Conservation (phyloP, 1,284 basidiomycete genomes). For the Moesziomyces antarcticus region DNA sequence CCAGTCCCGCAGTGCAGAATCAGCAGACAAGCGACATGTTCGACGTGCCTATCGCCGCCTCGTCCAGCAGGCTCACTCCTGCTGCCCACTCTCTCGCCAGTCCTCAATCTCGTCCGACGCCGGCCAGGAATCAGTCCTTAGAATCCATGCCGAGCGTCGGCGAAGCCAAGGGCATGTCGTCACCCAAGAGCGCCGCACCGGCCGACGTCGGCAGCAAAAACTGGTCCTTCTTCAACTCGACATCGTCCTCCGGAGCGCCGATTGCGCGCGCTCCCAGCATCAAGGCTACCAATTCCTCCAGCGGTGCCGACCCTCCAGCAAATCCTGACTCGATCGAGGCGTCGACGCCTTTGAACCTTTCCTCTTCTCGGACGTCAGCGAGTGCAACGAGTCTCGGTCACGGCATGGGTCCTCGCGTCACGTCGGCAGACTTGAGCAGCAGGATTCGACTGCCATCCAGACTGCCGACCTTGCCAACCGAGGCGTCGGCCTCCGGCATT, state of each 20-base stretch:
- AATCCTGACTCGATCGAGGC: conserved; percentile 11
- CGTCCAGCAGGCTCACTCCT: conserved; percentile 5
- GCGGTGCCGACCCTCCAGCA: conserved; percentile 4
- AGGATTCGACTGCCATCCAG: conserved; percentile 26
- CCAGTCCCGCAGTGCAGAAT: conserved; percentile 50
- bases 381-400: conserved; percentile 10
- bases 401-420: conserved; percentile 12
- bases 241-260: conserved; percentile 12
- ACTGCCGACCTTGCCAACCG: conserved; percentile 30
- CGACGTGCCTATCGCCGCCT: conserved; percentile 31
- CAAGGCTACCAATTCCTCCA: conserved; percentile 17
- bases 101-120: conserved; percentile 1
- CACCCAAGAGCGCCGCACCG: conserved; percentile 5
- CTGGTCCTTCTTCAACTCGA: conserved; percentile 56
- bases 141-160: conserved; percentile 16
- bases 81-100: conserved; percentile 3
- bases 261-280: conserved; percentile 40
- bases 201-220: conserved; percentile 40
- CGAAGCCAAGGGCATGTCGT: conserved; percentile 9
- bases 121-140: conserved; percentile 6
- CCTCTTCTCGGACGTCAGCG: conserved; percentile 3
- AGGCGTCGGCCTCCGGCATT: conserved; percentile 7
- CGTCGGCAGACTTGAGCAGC: conserved; percentile 23
- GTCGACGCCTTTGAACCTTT: conserved; percentile 9
- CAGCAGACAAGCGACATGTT: conserved; percentile 42